Evolutionary conservation across 768 basidiomycete species (phyloP).

Genomic region (Ramaria rubella): DNA sequence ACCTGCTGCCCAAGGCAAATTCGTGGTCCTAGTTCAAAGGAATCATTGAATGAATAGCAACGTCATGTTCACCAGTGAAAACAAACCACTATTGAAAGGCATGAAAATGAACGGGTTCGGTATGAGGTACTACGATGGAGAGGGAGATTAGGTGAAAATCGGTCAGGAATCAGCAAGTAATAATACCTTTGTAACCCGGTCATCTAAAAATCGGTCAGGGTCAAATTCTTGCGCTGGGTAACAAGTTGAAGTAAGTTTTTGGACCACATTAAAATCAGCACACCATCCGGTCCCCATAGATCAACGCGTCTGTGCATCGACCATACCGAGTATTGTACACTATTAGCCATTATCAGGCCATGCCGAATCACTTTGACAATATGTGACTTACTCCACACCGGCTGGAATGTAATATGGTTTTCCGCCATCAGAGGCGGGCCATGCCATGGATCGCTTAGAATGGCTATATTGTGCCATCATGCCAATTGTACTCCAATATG

Average conservation of each 20-base stretch:
- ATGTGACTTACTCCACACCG: slow-evolving; percentile 28
- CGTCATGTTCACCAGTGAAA: too few relatives aligned
- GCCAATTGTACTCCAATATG: not conserved
- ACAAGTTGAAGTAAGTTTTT: not conserved
- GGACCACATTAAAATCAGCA: not conserved
- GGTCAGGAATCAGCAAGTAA: too few relatives aligned
- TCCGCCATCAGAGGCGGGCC: slow-evolving; percentile 19
- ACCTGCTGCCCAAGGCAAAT: slow-evolving; percentile 53
- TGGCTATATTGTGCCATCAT: slow-evolving; percentile 13
- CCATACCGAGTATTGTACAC: slow-evolving; percentile 22
- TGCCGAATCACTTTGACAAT: slow-evolving; percentile 27
- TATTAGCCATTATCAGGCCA: slow-evolving; percentile 1
- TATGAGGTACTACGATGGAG: slow-evolving; percentile 31
- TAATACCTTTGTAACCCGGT: slow-evolving; percentile 36
- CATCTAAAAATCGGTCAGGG: slow-evolving; percentile 60
- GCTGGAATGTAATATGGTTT: slow-evolving; percentile 26
- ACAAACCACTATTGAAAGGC: slow-evolving; percentile 52
- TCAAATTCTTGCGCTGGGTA: not conserved
- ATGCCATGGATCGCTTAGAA: slow-evolving; percentile 17
- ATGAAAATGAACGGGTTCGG: slow-evolving; percentile 64
- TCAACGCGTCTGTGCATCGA: slow-evolving; percentile 37
- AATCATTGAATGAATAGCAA: not conserved
- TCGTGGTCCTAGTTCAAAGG: slow-evolving; percentile 34
- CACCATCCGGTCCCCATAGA: slow-evolving; percentile 51
- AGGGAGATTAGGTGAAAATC: not conserved